phyloP scores from a whole-genome alignment of 768 basidiomycete genomes.

The Tylopilus vinaceipallidus region DNA sequence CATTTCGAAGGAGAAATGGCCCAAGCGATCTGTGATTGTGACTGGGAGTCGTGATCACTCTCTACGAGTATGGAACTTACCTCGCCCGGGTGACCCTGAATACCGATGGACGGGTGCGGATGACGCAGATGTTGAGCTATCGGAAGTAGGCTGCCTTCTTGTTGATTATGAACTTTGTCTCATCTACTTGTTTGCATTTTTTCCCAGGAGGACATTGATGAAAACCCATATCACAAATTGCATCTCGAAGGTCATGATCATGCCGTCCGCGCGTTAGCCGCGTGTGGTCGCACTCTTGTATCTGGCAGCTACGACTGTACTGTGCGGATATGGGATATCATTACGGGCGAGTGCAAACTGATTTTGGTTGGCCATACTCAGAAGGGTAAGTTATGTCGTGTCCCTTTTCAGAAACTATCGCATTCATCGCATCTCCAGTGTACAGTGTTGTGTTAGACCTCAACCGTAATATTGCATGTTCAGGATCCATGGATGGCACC shows the following conservation, averaged over 20 bases:
- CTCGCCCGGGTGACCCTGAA: constrained; percentile 69
- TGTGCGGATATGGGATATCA: constrained; percentile 93
- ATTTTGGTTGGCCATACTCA: constrained; percentile 85
- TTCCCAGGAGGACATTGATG: constrained; percentile 57
- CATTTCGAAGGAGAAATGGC: constrained; percentile 67
- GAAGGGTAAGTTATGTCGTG: constrained; percentile 59
- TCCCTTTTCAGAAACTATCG: background rate
- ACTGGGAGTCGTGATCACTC: constrained; percentile 71
- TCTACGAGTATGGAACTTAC: constrained; percentile 65
- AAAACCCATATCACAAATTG: constrained; percentile 88
- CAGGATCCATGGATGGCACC: constrained; percentile 97
- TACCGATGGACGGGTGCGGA: constrained; percentile 66
- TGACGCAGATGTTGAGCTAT: constrained; percentile 57
- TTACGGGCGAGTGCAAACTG: constrained; percentile 78
- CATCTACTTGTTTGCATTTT: constrained; percentile 3
- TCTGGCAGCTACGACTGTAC: constrained; percentile 96
- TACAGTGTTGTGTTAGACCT: constrained; percentile 94
- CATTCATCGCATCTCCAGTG: constrained; percentile 46
- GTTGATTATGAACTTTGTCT: background rate
- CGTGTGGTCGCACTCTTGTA: constrained; percentile 84
- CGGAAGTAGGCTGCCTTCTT: constrained; percentile 37
- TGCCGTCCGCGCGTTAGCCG: constrained; percentile 90
- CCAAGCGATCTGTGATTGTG: constrained; percentile 68
- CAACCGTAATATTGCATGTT: constrained; percentile 84
- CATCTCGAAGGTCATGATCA: constrained; percentile 87